A percentile compares a stretch with the other conserved stretches of the same genome.
Conservation (phyloP, 345 rosid species). For the Firmiana major region DNA sequence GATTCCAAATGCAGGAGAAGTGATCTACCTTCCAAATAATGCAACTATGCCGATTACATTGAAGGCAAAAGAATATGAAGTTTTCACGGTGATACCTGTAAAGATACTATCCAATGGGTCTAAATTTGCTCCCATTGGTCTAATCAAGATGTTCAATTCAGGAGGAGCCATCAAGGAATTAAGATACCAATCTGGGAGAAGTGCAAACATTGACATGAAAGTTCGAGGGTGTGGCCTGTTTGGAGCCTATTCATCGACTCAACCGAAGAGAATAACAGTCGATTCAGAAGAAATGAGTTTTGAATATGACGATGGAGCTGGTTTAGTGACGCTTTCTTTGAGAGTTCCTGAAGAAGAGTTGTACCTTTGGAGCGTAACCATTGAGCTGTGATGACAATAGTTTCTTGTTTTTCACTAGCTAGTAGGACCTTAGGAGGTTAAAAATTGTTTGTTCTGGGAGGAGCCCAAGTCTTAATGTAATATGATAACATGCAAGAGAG, state of each 20-base stretch:
- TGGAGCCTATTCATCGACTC: conserved; percentile 46
- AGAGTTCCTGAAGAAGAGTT: conserved; percentile 33
- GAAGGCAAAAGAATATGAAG: conserved; percentile 50
- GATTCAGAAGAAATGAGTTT: conserved; percentile 38
- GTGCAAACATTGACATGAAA: conserved; percentile 26
- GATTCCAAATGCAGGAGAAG: conserved; percentile 43
- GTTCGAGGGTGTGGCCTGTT: conserved; percentile 47
- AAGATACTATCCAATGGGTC: conserved; percentile 37
- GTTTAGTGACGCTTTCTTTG: conserved; percentile 39
- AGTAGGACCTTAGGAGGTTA: background rate
- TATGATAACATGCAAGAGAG: too few species aligned
- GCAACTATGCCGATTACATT: conserved; percentile 54
- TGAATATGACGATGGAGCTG: conserved; percentile 31
- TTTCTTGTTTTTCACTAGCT: background rate
- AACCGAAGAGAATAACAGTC: conserved; percentile 36
- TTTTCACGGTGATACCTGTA: conserved; percentile 56
- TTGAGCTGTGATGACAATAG: conserved; percentile 21
- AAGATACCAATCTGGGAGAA: conserved; percentile 25
- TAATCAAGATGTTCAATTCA: conserved; percentile 53
- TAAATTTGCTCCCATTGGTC: conserved; percentile 47
- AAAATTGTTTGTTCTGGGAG: background rate
- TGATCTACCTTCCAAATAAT: conserved; percentile 50
- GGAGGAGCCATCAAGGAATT: conserved; percentile 36
- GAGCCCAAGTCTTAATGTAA: background rate
- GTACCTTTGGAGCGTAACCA: conserved; percentile 42